These are phyloP conservation scores for Ambrosia hybrid DNA, from an alignment of 140 eudicot species.

Conservation along the genomic window DNA sequence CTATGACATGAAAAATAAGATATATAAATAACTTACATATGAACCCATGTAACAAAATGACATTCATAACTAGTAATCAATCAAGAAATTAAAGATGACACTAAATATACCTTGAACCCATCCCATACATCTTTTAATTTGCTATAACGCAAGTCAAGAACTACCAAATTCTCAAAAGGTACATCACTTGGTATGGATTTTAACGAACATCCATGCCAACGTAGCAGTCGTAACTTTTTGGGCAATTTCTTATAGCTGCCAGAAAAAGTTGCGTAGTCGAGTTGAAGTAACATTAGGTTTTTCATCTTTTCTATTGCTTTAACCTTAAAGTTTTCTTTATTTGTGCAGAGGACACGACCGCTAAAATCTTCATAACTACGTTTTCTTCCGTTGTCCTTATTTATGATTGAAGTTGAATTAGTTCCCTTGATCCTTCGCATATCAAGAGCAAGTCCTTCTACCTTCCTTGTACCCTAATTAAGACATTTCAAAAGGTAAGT, in stretches of 20 bases:
- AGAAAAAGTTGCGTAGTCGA: conserved; percentile 13
- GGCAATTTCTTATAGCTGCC: conserved; percentile 32
- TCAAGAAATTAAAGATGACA: not conserved
- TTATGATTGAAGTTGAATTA: not conserved
- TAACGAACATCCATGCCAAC: conserved; percentile 34
- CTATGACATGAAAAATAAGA: not conserved
- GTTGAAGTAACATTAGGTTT: not conserved
- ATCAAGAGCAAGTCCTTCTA: conserved; percentile 30
- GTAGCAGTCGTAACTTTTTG: conserved; percentile 19
- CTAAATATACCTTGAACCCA: not conserved
- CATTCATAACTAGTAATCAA: not conserved
- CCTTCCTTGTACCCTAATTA: conserved; percentile 22
- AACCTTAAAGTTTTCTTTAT: not conserved
- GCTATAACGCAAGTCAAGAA: conserved; percentile 37
- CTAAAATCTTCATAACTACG: not conserved
- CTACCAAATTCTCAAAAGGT: conserved; percentile 23
- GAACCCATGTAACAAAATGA: not conserved
- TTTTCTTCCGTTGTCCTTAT: not conserved
- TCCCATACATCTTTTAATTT: conserved; percentile 13
- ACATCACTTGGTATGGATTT: conserved; percentile 13
- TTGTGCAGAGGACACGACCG: not conserved
- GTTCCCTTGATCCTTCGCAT: conserved; percentile 7
- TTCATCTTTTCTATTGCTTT: conserved; percentile 29
- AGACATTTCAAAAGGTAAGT: not conserved
- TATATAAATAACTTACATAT: not conserved